Evolutionary conservation across 257 asterid species (phyloP), one percentile per base, ranked within the genome.

Genomic region (Penstemon davidsonii): DNA sequence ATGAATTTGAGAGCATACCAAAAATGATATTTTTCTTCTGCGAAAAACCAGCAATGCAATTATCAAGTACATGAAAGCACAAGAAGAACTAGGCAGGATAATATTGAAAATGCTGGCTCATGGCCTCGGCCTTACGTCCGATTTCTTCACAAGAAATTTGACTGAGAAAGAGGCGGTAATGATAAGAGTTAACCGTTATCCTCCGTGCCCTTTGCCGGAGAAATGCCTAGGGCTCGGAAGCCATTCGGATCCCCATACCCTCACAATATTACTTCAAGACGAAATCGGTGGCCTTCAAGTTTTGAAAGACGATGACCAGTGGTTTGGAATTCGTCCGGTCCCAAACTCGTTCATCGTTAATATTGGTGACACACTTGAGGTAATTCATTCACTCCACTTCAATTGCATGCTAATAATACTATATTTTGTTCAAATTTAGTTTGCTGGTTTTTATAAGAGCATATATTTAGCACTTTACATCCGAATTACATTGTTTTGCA

Each of bases 341-440:
- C 60, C 72, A 0, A 50, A 67, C 60, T 77, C 75, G 2, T 72
- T 67, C 37, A 64, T 77, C 53, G 61, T 77, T 64, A 77, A 77
- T 25, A 67, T 67, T n/a, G 78, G 75, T n/a, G 72, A 77, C 60
- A 77, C 75, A 3, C 81, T 77, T 55, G 72, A 76, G 70, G 71
- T 76, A 68, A 11, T n/a, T 51, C 49, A 12, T 58, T 58, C 46
- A 38, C 12, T 70, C 11, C 12, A 47, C 15, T 15, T 25, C 6
- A 47, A 49, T 49, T 49, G 11, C 54, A 49, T 1, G 4, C 12
- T 47, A 25, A 25, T 47, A 10, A 47, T 47, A 47, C 12, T n/a
- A 33, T n/a, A 43, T 5, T 44, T 8, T 40, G 5, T 44, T 12
- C 36, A 49, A 36, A 57, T 51, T 6, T 25, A 25, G 12, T 47